Conservation (phyloP, 495 filamentous ascomycete species). For the Thermothielavioides terrestris region DNA sequence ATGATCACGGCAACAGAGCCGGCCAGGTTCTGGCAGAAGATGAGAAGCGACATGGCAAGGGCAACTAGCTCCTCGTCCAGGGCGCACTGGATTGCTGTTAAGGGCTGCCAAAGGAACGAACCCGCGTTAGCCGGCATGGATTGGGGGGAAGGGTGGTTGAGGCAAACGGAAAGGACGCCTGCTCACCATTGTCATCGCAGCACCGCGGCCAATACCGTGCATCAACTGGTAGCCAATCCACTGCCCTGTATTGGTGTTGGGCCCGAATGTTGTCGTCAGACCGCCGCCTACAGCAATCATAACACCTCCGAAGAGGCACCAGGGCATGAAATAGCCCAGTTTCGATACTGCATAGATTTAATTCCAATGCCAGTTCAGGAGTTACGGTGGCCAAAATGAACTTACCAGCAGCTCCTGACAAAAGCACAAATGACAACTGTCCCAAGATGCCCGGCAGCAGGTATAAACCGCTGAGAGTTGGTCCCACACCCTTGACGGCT, state of each 20-base stretch:
- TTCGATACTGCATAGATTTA: not conserved
- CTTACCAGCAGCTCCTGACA: not conserved
- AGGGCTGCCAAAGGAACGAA: not conserved
- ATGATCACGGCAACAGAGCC: not conserved
- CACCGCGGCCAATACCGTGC: not conserved
- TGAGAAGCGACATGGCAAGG: not conserved
- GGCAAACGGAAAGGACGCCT: not conserved
- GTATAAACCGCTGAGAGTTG: not conserved
- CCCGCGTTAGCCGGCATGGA: not conserved
- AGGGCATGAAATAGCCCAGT: not conserved
- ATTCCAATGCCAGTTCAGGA: not conserved
- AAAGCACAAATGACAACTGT: not conserved
- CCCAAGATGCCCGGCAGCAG: not conserved
- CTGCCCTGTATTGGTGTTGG: not conserved
- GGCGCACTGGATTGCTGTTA: not conserved
- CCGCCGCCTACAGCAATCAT: not conserved
- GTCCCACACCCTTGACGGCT: not conserved
- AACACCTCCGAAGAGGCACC: not conserved
- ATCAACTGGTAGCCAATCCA: not conserved
- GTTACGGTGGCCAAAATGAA: not conserved
- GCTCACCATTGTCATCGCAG: not conserved
- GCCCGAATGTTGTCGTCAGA: not conserved
- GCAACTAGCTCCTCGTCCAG: not conserved
- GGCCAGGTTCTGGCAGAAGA: not conserved
- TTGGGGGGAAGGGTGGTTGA: not conserved